Base-by-base conservation (phyloP, 495 filamentous ascomycete genomes). In the Niebla homalea region DNA sequence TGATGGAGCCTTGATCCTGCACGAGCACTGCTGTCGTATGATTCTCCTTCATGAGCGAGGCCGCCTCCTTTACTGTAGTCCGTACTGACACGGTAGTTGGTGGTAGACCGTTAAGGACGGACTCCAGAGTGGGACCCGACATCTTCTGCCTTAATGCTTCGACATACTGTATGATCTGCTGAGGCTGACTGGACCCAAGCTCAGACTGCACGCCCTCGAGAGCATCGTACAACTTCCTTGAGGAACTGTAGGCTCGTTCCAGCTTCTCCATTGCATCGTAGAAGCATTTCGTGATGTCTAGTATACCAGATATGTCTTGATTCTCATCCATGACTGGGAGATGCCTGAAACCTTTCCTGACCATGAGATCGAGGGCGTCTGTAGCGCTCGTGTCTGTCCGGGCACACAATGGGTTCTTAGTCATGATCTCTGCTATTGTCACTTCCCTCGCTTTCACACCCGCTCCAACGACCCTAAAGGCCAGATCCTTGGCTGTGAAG, bases 221-320 rank as follows among this genome's bases (percentile, higher is more conserved):
- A 32, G 92, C 92, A 72, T 96, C 92, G 63, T 98, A 97, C 12
- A 98, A 75, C 63, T 95, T 92, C 41, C 90, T 76, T 15, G 93
- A 97, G 36, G 93, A 97, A 61, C 85, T 85, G 66, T 98, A 98
- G 18, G 92, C 93, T 43, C 92, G 81, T 67, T 98, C 92, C 51
- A 98, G 66, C 69, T 98, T 98, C 72, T 98, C 92, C 92, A 98
- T 98, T 38, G 92, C 92, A 70, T 98, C 92, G 65, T 98, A 98
- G 69, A 98, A 98, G 70, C 92, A 98, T 68, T 97, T 98, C 23
- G 92, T 98, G 61, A 98, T 98, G 72, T 98, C 92, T 41, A 98
- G 74, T 54, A 98, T 89, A 69, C 92, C 92, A 16, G 90, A 95
- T 50, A 98, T 98, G 62, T 98, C 89, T 63, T 97, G 90, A 67